Percentiles rank a stretch among this genome's conserved stretches.
Evolutionary conservation across 1,139 yeast species (phyloP).

Genomic region (Pichia kudriavzevii): DNA sequence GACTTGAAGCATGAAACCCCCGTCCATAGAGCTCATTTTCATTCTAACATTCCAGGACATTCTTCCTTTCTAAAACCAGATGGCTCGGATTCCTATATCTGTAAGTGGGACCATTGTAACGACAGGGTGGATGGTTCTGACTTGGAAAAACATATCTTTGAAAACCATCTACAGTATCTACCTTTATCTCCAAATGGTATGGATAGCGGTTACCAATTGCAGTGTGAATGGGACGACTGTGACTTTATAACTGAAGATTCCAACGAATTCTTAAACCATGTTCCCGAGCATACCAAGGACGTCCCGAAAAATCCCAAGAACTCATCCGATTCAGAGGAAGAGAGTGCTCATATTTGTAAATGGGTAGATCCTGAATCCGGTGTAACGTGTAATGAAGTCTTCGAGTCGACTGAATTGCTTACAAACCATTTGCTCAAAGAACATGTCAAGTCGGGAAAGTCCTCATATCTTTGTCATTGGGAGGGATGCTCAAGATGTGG

Average conservation of each 20-base stretch:
- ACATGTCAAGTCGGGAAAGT: constrained; percentile 72
- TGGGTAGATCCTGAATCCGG: constrained; percentile 20
- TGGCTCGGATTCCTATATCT: too few species aligned
- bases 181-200: constrained; percentile 5
- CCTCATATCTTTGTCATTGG: constrained; percentile 71
- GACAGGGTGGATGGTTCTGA: constrained; percentile 13
- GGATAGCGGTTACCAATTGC: constrained; percentile 16
- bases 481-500: constrained; percentile 60
- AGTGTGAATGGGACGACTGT: constrained; percentile 77
- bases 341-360: constrained; percentile 33
- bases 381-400: constrained; percentile 39
- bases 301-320: too few species aligned
- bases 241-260: constrained; percentile 45
- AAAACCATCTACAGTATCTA: constrained; percentile 40
- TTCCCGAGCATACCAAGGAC: constrained; percentile 33
- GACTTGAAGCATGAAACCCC: too few species aligned
- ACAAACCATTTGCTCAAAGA: constrained; percentile 59
- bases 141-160: constrained; percentile 49
- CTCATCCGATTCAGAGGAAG: neutral
- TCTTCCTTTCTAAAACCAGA: too few species aligned
- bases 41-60: neutral
- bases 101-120: constrained; percentile 28
- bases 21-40: too few species aligned
- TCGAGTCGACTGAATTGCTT: constrained; percentile 48
- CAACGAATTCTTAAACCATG: constrained; percentile 50